Percentiles rank a stretch among this genome's conserved stretches.
These are phyloP conservation scores for Sphagnum tenellum DNA, from an alignment of 225 moss, liverwort and hornwort species.

Conservation along the genomic window DNA sequence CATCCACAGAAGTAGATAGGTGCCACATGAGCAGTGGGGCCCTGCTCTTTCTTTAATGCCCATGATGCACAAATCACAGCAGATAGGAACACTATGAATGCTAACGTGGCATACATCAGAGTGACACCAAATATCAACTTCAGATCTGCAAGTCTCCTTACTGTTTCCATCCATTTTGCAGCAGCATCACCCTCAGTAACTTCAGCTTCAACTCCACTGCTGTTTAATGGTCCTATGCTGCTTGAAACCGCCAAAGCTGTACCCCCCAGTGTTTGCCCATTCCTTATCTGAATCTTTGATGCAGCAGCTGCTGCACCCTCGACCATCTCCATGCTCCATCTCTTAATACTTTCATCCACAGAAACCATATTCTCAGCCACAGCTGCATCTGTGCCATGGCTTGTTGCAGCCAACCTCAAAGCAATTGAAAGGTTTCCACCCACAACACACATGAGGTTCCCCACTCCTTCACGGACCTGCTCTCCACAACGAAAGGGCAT, in stretches of 20 bases:
- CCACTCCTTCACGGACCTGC: constrained; percentile 94
- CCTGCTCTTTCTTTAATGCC: no score
- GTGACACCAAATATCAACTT: no score
- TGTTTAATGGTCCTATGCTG: constrained; percentile 57
- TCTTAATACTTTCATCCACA: constrained; percentile 47
- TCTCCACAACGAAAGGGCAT: background rate
- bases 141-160: constrained; percentile 11
- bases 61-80: no score
- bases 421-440: constrained; percentile 65
- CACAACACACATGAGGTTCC: constrained; percentile 78
- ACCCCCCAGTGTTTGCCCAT: constrained; percentile 61
- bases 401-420: constrained; percentile 25
- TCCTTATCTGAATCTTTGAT: constrained; percentile 62
- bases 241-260: constrained; percentile 62
- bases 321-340: constrained; percentile 66
- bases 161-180: constrained; percentile 98
- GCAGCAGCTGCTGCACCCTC: constrained; percentile 85
- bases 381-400: constrained; percentile 6
- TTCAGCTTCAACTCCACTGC: constrained; percentile 36
- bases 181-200: constrained; percentile 64
- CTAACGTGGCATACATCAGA: no score
- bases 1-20: no score
- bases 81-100: no score
- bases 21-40: no score
- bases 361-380: constrained; percentile 19